Evolutionary conservation across 2,329 filamentous ascomycete species (phyloP).

Genomic region (Cyphellophora europaea): DNA sequence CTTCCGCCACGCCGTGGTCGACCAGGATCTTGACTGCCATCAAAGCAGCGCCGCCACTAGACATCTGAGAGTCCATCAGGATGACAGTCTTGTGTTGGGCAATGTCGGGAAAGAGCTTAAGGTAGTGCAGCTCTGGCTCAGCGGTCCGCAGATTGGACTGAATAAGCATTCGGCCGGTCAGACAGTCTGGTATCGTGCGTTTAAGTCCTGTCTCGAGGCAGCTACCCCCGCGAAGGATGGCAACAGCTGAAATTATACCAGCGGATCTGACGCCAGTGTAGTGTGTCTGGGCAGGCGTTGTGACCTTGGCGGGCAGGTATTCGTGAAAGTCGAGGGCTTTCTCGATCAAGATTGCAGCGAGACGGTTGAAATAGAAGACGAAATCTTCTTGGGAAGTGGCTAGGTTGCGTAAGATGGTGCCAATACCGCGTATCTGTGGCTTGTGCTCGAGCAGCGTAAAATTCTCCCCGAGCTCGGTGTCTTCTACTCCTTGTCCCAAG

Average conservation of each 20-base stretch:
- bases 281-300: slow-evolving; percentile 58
- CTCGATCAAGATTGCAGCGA: slow-evolving; percentile 78
- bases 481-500: slow-evolving; percentile 62
- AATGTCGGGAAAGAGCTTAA: slow-evolving; percentile 69
- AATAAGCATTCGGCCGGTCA: slow-evolving; percentile 79
- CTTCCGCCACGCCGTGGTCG: slow-evolving; percentile 79
- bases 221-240: slow-evolving; percentile 80
- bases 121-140: slow-evolving; percentile 87
- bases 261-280: slow-evolving; percentile 65
- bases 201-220: slow-evolving; percentile 81
- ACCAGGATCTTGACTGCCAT: slow-evolving; percentile 97
- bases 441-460: slow-evolving; percentile 68
- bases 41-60: slow-evolving; percentile 70
- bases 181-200: slow-evolving; percentile 85
- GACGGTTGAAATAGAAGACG: slow-evolving; percentile 91
- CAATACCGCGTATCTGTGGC: slow-evolving; percentile 76
- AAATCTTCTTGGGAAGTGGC: slow-evolving; percentile 78
- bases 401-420: slow-evolving; percentile 78
- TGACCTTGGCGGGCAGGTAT: slow-evolving; percentile 55
- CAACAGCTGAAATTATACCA: slow-evolving; percentile 73
- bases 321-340: slow-evolving; percentile 65
- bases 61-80: slow-evolving; percentile 89
- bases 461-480: slow-evolving; percentile 63
- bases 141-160: slow-evolving; percentile 78
- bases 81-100: slow-evolving; percentile 69